Evolutionary conservation across 352 stramenopile species (phyloP).

Genomic region (Halophytophthora batemanensis): DNA sequence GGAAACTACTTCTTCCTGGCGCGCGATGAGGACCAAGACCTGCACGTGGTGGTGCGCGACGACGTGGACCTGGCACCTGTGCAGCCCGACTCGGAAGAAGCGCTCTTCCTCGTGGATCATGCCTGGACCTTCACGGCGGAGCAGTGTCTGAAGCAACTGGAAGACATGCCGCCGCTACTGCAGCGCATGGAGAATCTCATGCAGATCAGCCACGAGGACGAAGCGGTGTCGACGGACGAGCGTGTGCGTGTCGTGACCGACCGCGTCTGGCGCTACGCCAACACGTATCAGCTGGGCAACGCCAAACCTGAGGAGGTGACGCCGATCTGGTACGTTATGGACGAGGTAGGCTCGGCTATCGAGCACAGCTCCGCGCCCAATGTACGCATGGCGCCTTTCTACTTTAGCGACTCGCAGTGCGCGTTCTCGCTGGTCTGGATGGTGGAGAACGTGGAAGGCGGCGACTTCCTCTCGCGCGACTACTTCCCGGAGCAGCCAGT

Average conservation of each 20-base stretch:
- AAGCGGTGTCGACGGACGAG: constrained; percentile 17
- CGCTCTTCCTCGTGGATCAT: constrained; percentile 52
- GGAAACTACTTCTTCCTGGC: constrained; percentile 48
- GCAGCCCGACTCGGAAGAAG: constrained; percentile 34
- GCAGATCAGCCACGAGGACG: constrained; percentile 27
- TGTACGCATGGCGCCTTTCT: constrained; percentile 52
- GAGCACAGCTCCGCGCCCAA: constrained; percentile 43
- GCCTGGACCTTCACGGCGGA: constrained; percentile 56
- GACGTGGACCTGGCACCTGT: constrained; percentile 36
- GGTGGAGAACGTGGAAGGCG: constrained; percentile 33
- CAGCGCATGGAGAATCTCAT: constrained; percentile 50
- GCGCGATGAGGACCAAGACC: constrained; percentile 39
- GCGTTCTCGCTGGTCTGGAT: constrained; percentile 53
- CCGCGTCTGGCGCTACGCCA: constrained; percentile 44
- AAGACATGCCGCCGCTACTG: constrained; percentile 27
- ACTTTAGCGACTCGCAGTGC: constrained; percentile 35
- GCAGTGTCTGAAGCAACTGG: constrained; percentile 31
- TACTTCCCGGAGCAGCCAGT: constrained; percentile 35
- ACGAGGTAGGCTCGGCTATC: constrained; percentile 53
- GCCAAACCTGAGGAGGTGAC: constrained; percentile 36
- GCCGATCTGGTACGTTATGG: constrained; percentile 61
- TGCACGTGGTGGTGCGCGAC: constrained; percentile 43
- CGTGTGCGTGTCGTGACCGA: constrained; percentile 28
- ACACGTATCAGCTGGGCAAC: constrained; percentile 48
- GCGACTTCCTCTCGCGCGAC: constrained; percentile 44